Base-by-base conservation (phyloP, 2,329 filamentous ascomycete genomes). In the Trichophyton equinum region DNA sequence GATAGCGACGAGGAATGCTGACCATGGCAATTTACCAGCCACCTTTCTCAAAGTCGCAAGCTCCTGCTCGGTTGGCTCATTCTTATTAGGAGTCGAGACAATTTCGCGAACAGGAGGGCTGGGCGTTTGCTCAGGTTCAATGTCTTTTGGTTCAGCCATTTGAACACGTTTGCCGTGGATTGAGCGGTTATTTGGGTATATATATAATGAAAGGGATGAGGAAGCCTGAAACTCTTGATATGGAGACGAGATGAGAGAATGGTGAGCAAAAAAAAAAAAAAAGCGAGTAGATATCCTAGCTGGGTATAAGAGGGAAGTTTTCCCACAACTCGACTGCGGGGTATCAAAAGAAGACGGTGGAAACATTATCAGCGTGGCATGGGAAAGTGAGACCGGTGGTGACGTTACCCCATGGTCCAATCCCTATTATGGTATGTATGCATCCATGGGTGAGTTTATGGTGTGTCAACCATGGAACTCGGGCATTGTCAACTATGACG, bases 1-100 rank as follows among this genome's bases (percentile, higher is more conserved):
- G 15, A 81, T 65, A 36, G 80, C 81, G 38, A 83, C 80, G 55
- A 83, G 73, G 71, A 79, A 82, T 59, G 81, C 80, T 1, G 80
- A 80, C 53, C 76, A 66, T 8, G 81, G 81, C 59, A 83, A 71
- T 61, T 78, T 79, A 69, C 82, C 81, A 33, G 79, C 79, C 30
- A 83, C 67, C 63, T 80, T 80, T 55, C 79, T 79, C 58, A 83
- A 70, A 3, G 73, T 75, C 18, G 66, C 68, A 69, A 74, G 76
- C 69, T 83, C 81, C 20, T 78, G 73, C 1, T 79, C 74, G 33
- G 72, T 82, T 56, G 81, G 80, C 67, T 75, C 22, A 46, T 57
- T 11, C 42, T 33, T 42, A 11, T 4, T 5, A 25, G 13, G n/a
- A 6, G n/a, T 15, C 15, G 40, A 40, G 4, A n/a, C 27, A n/a